Conservation (phyloP, 208 protist species). For the Sergeia podlipaevii region DNA sequence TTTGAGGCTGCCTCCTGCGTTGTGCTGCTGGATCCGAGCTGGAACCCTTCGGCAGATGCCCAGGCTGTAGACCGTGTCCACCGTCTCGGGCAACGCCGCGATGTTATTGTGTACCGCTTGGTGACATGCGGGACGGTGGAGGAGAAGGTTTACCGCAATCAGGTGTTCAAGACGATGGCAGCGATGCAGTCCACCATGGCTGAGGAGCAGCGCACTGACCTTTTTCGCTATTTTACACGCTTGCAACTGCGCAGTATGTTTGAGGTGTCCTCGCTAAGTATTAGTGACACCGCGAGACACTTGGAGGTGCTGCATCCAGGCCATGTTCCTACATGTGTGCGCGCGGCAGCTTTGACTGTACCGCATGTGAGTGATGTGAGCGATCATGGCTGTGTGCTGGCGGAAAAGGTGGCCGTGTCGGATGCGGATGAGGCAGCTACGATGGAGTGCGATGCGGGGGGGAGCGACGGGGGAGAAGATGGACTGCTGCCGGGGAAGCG, state of each 20-base stretch:
- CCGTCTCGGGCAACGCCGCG: slow-evolving; percentile 96
- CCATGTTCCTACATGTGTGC: slow-evolving; percentile 16
- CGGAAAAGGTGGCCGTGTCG: slow-evolving; percentile 25
- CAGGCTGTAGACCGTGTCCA: slow-evolving; percentile 97
- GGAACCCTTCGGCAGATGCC: slow-evolving; percentile 95
- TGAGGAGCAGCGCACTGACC: slow-evolving; percentile 11
- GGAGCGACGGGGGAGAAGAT: not conserved
- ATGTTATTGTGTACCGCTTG: slow-evolving; percentile 95
- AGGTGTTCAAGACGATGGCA: slow-evolving; percentile 94
- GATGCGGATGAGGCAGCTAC: slow-evolving; percentile 10
- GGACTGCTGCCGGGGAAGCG: not conserved
- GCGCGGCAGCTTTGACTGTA: slow-evolving; percentile 10
- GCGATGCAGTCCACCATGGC: slow-evolving; percentile 42
- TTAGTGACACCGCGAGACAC: slow-evolving; percentile 67
- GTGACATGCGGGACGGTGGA: slow-evolving; percentile 96
- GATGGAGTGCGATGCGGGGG: too few relatives aligned
- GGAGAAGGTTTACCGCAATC: slow-evolving; percentile 98
- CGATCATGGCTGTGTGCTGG: slow-evolving; percentile 62
- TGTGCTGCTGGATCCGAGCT: slow-evolving; percentile 96
- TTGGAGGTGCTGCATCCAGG: slow-evolving; percentile 53
- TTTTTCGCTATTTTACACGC: slow-evolving; percentile 82
- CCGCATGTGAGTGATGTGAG: slow-evolving; percentile 59
- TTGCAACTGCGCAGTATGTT: slow-evolving; percentile 85
- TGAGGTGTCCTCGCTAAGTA: slow-evolving; percentile 32
- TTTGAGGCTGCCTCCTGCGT: slow-evolving; percentile 94